Conservation (phyloP, 768 basidiomycete species). For the Bullera alba region DNA sequence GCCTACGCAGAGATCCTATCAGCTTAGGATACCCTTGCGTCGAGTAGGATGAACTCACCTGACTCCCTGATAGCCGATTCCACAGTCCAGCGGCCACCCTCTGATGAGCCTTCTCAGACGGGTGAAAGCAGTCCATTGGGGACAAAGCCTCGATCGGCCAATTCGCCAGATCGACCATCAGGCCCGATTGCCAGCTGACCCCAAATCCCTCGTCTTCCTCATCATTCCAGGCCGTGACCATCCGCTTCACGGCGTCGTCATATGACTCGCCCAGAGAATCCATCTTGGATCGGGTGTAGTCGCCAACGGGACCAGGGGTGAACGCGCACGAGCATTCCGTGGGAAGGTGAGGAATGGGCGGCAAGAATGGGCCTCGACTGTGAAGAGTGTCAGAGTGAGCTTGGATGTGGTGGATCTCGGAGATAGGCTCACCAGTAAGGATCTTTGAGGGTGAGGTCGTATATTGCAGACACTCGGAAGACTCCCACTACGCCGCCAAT, state of each 20-base stretch:
- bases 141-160: conserved; percentile 36
- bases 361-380: conserved; percentile 19
- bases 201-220: conserved; percentile 21
- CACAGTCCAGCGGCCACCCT: conserved; percentile 41
- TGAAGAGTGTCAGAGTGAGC: not conserved
- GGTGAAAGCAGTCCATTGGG: conserved; percentile 41
- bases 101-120: conserved; percentile 30
- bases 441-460: conserved; percentile 26
- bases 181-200: conserved; percentile 38
- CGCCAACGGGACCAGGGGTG: conserved; percentile 35
- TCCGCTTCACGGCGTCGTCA: conserved; percentile 25
- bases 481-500: conserved; percentile 39
- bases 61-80: conserved; percentile 29
- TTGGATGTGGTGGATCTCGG: not conserved
- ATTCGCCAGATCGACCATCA: conserved; percentile 24
- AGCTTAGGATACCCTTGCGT: no score
- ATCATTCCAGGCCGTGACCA: conserved; percentile 25
- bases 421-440: conserved; percentile 23
- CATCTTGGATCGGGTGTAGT: conserved; percentile 36
- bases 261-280: conserved; percentile 36
- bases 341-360: conserved; percentile 30
- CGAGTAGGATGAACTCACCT: conserved; percentile 12
- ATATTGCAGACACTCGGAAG: conserved; percentile 35
- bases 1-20: conserved; percentile 10
- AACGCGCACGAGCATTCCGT: conserved; percentile 40